A percentile compares a stretch with the other conserved stretches of the same genome.
These are phyloP conservation scores for Salix brachista DNA, from an alignment of 345 rosid species.

Conservation along the genomic window DNA sequence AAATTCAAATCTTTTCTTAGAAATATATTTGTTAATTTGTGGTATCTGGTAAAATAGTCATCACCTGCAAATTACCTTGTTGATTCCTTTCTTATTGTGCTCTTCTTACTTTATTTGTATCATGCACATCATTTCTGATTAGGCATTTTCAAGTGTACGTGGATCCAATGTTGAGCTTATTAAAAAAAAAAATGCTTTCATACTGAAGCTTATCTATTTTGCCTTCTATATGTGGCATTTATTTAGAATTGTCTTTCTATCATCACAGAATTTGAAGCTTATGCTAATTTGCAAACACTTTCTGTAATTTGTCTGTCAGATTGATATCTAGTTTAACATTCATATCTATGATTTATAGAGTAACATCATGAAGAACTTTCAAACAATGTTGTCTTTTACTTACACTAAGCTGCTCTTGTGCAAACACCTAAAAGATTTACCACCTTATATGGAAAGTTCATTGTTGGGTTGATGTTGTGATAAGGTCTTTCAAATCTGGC, in stretches of 20 bases:
- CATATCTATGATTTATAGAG: background rate
- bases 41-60: background rate
- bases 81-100: background rate
- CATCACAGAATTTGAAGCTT: background rate
- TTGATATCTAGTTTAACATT: background rate
- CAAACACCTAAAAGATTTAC: background rate
- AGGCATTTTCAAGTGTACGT: background rate
- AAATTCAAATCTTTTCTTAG: background rate
- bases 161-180: background rate
- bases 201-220: background rate
- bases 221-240: background rate
- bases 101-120: background rate
- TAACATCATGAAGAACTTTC: background rate
- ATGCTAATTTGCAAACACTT: background rate
- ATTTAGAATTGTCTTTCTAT: background rate
- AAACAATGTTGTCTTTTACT: background rate
- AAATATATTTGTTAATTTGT: background rate
- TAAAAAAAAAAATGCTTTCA: background rate
- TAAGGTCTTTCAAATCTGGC: slow-evolving; percentile 37
- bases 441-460: slow-evolving; percentile 1
- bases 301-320: background rate
- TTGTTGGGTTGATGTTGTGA: slow-evolving; percentile 10
- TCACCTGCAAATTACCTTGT: background rate
- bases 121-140: background rate
- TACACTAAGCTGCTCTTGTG: background rate